Evolutionary conservation across 2,329 filamentous ascomycete genomes (phyloP).

Genomic region (Verticillium alfalfae): DNA sequence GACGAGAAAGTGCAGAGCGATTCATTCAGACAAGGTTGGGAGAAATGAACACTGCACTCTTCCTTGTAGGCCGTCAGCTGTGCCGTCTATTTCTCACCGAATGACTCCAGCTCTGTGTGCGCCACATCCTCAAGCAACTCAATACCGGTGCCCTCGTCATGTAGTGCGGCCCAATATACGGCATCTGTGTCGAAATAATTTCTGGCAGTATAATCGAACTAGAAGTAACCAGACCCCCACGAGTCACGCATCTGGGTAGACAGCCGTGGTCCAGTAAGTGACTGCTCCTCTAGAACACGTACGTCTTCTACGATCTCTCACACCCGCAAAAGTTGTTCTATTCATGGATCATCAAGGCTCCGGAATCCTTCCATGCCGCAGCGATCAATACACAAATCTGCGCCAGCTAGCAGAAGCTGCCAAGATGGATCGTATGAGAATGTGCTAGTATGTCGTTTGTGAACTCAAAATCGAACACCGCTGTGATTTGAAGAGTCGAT

Average conservation of each 20-base stretch:
- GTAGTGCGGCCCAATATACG: slow-evolving; percentile 23
- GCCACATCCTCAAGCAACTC: slow-evolving; percentile 16
- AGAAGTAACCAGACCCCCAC: slow-evolving; percentile 26
- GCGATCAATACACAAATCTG: slow-evolving; percentile 16
- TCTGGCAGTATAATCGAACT: slow-evolving; percentile 24
- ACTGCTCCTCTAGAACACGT: not conserved
- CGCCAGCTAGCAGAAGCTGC: slow-evolving; percentile 27
- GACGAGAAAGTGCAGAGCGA: too few relatives aligned
- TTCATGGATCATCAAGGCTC: slow-evolving; percentile 4
- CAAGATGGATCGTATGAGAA: slow-evolving; percentile 29
- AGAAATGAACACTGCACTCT: too few relatives aligned
- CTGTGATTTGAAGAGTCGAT: slow-evolving; percentile 25
- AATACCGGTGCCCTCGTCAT: slow-evolving; percentile 15
- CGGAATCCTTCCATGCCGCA: slow-evolving; percentile 10
- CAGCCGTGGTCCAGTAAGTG: slow-evolving; percentile 2
- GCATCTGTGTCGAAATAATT: slow-evolving; percentile 23
- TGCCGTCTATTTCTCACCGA: slow-evolving; percentile 20
- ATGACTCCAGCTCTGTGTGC: slow-evolving; percentile 17
- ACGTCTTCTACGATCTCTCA: slow-evolving; percentile 7
- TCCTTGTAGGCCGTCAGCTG: slow-evolving; percentile 17
- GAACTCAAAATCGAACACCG: slow-evolving; percentile 32
- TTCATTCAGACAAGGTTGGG: too few relatives aligned
- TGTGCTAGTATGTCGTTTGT: slow-evolving; percentile 31
- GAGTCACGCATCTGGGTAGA: slow-evolving; percentile 25
- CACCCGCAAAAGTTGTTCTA: slow-evolving; percentile 8